Conservation (phyloP, 1,139 yeast genomes). For the Magnusiomyces tetraspermus region DNA sequence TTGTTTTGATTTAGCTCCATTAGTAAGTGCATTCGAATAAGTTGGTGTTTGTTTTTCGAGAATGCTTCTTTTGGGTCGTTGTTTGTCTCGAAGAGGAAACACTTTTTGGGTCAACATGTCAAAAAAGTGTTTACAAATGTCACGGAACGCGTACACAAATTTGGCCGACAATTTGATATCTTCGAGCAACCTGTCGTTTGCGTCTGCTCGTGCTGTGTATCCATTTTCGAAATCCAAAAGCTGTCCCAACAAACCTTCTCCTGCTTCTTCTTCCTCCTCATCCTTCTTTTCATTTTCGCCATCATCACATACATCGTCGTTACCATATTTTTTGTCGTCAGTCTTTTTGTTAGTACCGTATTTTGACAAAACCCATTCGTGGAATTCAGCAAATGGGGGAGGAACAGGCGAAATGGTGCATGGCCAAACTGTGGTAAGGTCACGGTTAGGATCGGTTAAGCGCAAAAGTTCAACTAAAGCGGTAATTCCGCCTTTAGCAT, state of each 20-base stretch:
- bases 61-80: not conserved
- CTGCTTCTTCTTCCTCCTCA: too few species aligned
- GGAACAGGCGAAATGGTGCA: not conserved
- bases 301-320: too few species aligned
- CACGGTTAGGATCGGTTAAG: not conserved
- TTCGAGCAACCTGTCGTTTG: not conserved
- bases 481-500: not conserved
- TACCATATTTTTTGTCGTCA: too few species aligned
- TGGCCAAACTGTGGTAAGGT: not conserved
- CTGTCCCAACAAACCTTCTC: not conserved
- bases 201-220: not conserved
- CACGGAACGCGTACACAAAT: not conserved
- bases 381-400: not conserved
- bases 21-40: too few species aligned
- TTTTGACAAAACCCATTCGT: not conserved
- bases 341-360: too few species aligned
- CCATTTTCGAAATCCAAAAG: not conserved
- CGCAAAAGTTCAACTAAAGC: slow-evolving; percentile 2
- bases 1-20: too few species aligned
- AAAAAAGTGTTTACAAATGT: not conserved
- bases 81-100: not conserved
- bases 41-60: not conserved
- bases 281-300: too few species aligned
- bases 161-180: not conserved
- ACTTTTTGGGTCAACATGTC: not conserved